phyloP scores from a whole-genome alignment of 257 asterid species.

The Mentha longifolia region DNA sequence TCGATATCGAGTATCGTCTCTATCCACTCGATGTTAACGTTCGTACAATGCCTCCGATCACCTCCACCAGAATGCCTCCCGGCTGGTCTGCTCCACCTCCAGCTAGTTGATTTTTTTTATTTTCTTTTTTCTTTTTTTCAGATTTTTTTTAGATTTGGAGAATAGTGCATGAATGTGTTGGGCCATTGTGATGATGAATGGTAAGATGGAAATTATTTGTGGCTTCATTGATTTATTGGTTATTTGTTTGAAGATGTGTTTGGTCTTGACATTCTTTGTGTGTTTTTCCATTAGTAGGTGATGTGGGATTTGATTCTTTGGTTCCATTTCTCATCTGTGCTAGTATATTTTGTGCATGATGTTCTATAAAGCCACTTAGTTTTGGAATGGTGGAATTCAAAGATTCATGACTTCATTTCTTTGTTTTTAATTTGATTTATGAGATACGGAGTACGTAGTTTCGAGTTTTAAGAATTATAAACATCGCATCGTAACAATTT shows the following conservation, averaged over 20 bases:
- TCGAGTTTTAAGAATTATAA: too few species aligned
- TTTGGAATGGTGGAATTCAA: background rate
- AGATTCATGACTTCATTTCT: background rate
- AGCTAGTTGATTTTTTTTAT: constrained; percentile 10
- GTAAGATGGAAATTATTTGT: too few species aligned
- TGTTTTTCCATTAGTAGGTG: too few species aligned
- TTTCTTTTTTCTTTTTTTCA: background rate
- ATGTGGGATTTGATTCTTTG: too few species aligned
- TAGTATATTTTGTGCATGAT: too few species aligned
- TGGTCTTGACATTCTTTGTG: too few species aligned
- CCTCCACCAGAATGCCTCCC: constrained; percentile 56
- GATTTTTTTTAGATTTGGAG: background rate
- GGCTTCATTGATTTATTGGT: too few species aligned
- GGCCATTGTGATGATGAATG: background rate
- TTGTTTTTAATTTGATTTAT: background rate
- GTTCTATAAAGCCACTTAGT: too few species aligned
- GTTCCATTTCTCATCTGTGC: too few species aligned
- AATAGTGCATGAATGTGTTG: background rate
- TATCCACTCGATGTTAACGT: constrained; percentile 71
- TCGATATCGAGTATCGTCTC: constrained; percentile 77
- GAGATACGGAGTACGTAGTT: too few species aligned
- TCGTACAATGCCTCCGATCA: constrained; percentile 62
- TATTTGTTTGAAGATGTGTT: too few species aligned
- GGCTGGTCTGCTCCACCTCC: constrained; percentile 48
- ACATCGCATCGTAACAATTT: too few species aligned